A percentile compares a stretch with the other conserved stretches of the same genome.
phyloP scores from a whole-genome alignment of 1,284 basidiomycete species.

The Malassezia caprae region DNA sequence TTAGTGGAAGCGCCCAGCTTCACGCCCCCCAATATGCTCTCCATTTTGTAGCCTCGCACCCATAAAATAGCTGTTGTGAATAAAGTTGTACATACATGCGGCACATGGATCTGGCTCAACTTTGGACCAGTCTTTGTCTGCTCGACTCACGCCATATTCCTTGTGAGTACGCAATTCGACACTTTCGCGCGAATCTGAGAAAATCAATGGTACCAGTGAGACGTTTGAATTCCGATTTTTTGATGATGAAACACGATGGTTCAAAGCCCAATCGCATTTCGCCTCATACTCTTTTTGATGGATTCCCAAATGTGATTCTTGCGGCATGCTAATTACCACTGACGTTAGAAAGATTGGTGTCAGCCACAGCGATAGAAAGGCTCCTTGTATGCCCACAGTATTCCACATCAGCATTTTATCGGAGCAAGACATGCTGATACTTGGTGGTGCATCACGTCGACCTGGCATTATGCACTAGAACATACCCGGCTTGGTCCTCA shows the following conservation, averaged over 20 bases:
- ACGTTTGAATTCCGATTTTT: neutral
- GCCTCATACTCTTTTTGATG: neutral
- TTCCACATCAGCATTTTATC: slow-evolving; percentile 25
- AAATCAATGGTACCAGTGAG: neutral
- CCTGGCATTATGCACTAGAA: neutral
- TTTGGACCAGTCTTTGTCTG: neutral
- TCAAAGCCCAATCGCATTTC: neutral
- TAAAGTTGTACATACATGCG: slow-evolving; percentile 10
- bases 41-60: slow-evolving; percentile 2
- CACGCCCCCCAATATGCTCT: slow-evolving; percentile 8
- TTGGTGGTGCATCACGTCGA: slow-evolving; percentile 20
- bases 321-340: slow-evolving; percentile 6
- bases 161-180: neutral
- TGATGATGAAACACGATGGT: neutral
- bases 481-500: slow-evolving; percentile 9
- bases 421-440: slow-evolving; percentile 24
- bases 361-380: slow-evolving; percentile 14
- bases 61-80: slow-evolving; percentile 7
- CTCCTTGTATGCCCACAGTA: slow-evolving; percentile 22
- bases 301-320: neutral
- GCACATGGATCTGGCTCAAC: slow-evolving; percentile 19
- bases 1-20: slow-evolving; percentile 8
- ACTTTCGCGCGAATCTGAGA: slow-evolving; percentile 6
- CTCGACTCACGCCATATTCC: neutral
- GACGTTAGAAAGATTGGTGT: slow-evolving; percentile 12